phyloP scores from a whole-genome alignment of 352 stramenopile species.

The Globisporangium cederbergense region DNA sequence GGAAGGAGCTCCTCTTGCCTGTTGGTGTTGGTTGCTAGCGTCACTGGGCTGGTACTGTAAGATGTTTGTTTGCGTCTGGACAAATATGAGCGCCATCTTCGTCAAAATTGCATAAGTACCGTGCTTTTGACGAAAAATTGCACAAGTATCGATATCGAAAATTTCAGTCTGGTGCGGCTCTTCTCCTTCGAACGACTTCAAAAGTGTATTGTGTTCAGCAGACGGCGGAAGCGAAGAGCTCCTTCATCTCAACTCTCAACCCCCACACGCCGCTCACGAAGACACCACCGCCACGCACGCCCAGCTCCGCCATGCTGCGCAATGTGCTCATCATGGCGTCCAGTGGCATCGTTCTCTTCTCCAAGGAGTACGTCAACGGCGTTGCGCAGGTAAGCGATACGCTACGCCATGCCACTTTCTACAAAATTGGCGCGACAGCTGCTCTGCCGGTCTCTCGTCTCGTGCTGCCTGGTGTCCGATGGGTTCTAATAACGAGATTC shows the following conservation, averaged over 20 bases:
- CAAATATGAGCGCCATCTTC: too few species aligned
- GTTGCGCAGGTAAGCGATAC: constrained; percentile 60
- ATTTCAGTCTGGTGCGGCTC: too few species aligned
- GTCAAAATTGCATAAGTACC: too few species aligned
- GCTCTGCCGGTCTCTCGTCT: background rate
- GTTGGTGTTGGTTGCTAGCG: too few species aligned
- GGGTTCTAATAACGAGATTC: constrained; percentile 2
- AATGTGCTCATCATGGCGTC: constrained; percentile 92
- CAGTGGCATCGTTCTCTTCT: constrained; percentile 92
- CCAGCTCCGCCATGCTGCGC: constrained; percentile 65
- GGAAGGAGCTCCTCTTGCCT: background rate
- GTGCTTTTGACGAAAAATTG: background rate
- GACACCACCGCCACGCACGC: background rate
- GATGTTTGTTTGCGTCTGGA: too few species aligned
- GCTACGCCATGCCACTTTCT: background rate
- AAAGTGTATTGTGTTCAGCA: constrained; percentile 5
- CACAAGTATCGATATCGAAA: too few species aligned
- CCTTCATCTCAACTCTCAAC: background rate
- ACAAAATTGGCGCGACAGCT: background rate
- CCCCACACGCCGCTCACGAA: background rate
- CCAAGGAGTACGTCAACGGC: constrained; percentile 88
- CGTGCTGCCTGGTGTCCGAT: background rate
- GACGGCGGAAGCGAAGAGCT: background rate
- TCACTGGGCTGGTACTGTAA: too few species aligned
- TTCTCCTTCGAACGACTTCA: background rate